Conservation (phyloP, 257 asterid species). For the Coffea eugenioides region DNA sequence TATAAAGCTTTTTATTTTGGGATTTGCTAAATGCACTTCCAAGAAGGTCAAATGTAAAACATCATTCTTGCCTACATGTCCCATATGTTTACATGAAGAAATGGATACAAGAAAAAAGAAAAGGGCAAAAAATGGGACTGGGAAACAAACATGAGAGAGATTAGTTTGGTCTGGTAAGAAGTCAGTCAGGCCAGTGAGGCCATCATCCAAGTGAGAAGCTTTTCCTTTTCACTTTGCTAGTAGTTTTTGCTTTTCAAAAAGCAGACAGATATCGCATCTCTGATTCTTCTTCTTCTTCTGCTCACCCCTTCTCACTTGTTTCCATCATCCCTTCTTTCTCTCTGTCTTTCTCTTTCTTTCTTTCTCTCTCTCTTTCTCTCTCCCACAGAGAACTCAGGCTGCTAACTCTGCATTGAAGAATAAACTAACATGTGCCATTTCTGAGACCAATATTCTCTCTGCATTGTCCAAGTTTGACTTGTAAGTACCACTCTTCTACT, state of each 20-base stretch:
- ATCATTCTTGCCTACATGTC: not conserved
- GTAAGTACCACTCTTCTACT: conserved; percentile 2
- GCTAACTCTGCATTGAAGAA: conserved; percentile 28
- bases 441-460: conserved; percentile 22
- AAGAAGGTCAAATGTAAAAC: conserved; percentile 1
- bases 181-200: conserved; percentile 28
- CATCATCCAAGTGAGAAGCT: conserved; percentile 33
- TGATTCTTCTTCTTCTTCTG: conserved; percentile 32
- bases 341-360: conserved; percentile 19
- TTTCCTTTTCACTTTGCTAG: conserved; percentile 37
- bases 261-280: conserved; percentile 42
- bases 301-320: conserved; percentile 14
- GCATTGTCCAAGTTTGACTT: conserved; percentile 20
- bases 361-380: conserved; percentile 21
- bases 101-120: not conserved
- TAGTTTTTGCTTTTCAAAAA: conserved; percentile 56
- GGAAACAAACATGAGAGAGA: too few species aligned
- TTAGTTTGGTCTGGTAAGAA: conserved; percentile 23
- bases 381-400: conserved; percentile 10
- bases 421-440: conserved; percentile 24
- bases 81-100: not conserved
- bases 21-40: not conserved
- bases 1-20: not conserved
- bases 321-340: conserved; percentile 3
- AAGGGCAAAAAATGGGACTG: not conserved